phyloP scores from a whole-genome alignment of 108 stramenopile species.

The Nannochloropsis oceanica region DNA sequence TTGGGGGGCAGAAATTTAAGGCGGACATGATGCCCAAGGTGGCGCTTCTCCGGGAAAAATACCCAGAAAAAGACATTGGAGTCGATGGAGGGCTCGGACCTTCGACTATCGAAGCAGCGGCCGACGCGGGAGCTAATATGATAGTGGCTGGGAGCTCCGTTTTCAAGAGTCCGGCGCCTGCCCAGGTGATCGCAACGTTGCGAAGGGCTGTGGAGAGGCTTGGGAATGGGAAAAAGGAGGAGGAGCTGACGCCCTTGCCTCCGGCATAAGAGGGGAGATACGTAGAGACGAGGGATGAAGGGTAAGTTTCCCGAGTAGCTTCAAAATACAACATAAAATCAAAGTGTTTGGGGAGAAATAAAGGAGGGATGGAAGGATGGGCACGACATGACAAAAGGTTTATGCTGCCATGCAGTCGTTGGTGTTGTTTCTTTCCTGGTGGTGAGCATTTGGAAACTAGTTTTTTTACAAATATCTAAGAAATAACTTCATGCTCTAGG shows the following conservation, averaged over 20 bases:
- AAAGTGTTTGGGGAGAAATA: too few species aligned
- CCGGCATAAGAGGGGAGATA: too few species aligned
- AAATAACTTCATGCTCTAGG: not conserved
- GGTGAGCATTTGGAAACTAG: too few species aligned
- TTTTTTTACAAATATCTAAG: not conserved
- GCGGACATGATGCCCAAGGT: slow-evolving; percentile 67
- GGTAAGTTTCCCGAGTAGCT: too few species aligned
- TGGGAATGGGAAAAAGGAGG: slow-evolving; percentile 30
- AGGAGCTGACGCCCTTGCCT: slow-evolving; percentile 3
- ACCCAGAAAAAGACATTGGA: slow-evolving; percentile 61
- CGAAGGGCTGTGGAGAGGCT: slow-evolving; percentile 43
- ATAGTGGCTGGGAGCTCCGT: slow-evolving; percentile 64
- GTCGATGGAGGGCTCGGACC: slow-evolving; percentile 77
- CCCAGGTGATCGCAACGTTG: slow-evolving; percentile 30
- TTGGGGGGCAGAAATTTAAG: slow-evolving; percentile 73
- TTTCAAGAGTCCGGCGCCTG: slow-evolving; percentile 43
- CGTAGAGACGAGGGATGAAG: too few species aligned
- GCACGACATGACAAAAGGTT: too few species aligned
- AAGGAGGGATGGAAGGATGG: too few species aligned
- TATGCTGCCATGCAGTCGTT: too few species aligned
- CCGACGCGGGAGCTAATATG: slow-evolving; percentile 69
- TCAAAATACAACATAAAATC: too few species aligned
- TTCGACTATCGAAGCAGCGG: slow-evolving; percentile 58
- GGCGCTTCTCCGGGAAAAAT: slow-evolving; percentile 43
- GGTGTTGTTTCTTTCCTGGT: too few species aligned